Evolutionary conservation across 208 protist genomes (phyloP).

Genomic region (Acanthamoeba quina): DNA sequence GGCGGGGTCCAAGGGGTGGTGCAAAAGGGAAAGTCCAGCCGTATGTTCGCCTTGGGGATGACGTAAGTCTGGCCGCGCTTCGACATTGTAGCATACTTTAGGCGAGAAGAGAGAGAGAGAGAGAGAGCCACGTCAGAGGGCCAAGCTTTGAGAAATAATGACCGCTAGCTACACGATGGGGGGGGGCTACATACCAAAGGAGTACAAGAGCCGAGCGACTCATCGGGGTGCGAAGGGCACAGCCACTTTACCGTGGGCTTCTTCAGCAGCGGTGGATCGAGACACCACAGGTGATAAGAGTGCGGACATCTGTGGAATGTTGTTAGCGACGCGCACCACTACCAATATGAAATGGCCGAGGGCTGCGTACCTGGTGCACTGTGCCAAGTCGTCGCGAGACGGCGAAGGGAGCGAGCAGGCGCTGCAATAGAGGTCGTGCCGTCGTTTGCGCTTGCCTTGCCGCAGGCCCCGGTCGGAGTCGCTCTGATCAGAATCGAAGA

Average conservation of each 20-base stretch:
- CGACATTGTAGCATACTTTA: neutral
- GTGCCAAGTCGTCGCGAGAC: neutral
- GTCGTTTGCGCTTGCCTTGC: slow-evolving; percentile 30
- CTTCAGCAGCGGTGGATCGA: slow-evolving; percentile 1
- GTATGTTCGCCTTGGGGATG: neutral
- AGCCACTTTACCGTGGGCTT: slow-evolving; percentile 17
- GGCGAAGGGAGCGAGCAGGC: neutral
- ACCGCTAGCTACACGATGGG: neutral
- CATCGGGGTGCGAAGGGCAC: neutral
- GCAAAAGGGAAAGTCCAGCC: slow-evolving; percentile 12
- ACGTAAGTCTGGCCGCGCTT: slow-evolving; percentile 12
- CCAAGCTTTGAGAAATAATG: too few species aligned
- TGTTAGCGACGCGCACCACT: too few species aligned
- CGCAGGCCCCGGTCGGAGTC: neutral
- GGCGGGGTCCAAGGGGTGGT: neutral
- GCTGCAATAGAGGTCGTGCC: neutral
- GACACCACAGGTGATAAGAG: slow-evolving; percentile 44
- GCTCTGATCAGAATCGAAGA: neutral
- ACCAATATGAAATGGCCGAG: neutral
- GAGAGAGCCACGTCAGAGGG: too few species aligned
- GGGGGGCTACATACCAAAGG: neutral
- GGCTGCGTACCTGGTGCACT: neutral
- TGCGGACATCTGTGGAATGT: neutral
- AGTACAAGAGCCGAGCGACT: neutral
- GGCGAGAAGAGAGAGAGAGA: too few species aligned